These are phyloP conservation scores for Epichloe coenophiala DNA, from an alignment of 2,329 filamentous ascomycete genomes.

Conservation along the genomic window DNA sequence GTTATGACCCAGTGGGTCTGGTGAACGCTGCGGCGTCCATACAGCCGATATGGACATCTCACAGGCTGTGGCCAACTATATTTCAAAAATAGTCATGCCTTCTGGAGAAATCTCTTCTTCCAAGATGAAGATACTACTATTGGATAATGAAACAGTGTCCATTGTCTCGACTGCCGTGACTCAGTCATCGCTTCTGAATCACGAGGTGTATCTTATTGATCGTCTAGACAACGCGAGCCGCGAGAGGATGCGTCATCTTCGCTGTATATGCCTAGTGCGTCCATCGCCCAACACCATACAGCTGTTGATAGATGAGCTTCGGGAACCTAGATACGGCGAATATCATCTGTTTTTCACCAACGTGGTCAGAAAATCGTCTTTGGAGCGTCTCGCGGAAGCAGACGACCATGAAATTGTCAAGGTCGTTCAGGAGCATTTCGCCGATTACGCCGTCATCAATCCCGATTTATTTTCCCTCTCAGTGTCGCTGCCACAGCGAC, in stretches of 20 bases:
- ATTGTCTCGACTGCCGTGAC: conserved; percentile 93
- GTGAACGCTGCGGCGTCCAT: not conserved
- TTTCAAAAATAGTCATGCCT: conserved; percentile 81
- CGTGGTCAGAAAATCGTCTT: conserved; percentile 91
- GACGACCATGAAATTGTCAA: conserved; percentile 97
- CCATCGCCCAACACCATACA: conserved; percentile 90
- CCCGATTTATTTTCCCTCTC: conserved; percentile 80
- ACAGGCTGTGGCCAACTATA: conserved; percentile 84
- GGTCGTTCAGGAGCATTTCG: conserved; percentile 87
- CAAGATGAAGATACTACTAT: conserved; percentile 96
- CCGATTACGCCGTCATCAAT: conserved; percentile 90
- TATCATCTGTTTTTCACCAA: conserved; percentile 98
- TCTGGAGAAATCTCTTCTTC: conserved; percentile 59
- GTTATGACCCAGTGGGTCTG: not conserved
- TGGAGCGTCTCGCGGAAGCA: conserved; percentile 88
- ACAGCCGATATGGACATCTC: conserved; percentile 67
- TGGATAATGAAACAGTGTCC: conserved; percentile 86
- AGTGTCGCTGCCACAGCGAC: conserved; percentile 55
- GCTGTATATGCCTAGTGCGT: conserved; percentile 84
- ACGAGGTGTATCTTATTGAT: conserved; percentile 97
- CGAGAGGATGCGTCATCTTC: conserved; percentile 95
- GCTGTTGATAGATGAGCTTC: conserved; percentile 82
- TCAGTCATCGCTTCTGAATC: conserved; percentile 84
- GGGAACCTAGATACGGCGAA: conserved; percentile 94
- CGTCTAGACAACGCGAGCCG: conserved; percentile 78